Conservation (phyloP, 371 early-diverging fungal species). For the Mucor ambiguus region DNA sequence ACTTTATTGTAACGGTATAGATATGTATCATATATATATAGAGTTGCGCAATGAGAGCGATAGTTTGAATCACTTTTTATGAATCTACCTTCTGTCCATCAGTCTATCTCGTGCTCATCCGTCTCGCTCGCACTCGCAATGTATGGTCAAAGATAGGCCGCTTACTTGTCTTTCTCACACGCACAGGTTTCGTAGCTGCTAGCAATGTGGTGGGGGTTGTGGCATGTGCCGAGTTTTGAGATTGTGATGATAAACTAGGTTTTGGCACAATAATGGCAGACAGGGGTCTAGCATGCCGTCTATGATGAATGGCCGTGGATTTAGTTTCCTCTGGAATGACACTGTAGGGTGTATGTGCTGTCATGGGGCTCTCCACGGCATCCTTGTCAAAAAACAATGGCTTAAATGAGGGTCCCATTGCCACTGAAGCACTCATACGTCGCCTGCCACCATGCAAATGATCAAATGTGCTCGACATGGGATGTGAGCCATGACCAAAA, state of each 20-base stretch:
- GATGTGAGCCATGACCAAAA: constrained; percentile 14
- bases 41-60: no score
- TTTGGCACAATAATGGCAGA: constrained; percentile 27
- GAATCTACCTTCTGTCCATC: no score
- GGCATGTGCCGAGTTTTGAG: constrained; percentile 11
- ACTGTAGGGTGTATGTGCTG: constrained; percentile 8
- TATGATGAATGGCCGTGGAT: not conserved
- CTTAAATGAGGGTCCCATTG: constrained; percentile 12
- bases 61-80: no score
- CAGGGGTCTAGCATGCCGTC: constrained; percentile 20
- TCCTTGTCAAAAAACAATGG: constrained; percentile 20
- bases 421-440: constrained; percentile 28
- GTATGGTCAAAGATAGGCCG: constrained; percentile 31
- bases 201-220: constrained; percentile 17
- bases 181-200: constrained; percentile 13
- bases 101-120: constrained; percentile 32
- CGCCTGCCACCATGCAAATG: constrained; percentile 10
- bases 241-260: constrained; percentile 21
- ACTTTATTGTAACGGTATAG: no score
- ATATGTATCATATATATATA: no score
- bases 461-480: not conserved
- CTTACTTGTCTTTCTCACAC: constrained; percentile 32
- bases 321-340: constrained; percentile 20
- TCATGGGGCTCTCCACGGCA: constrained; percentile 15
- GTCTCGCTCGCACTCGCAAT: constrained; percentile 22